Conservation (phyloP, 768 basidiomycete species). For the Trametes cubensis region DNA sequence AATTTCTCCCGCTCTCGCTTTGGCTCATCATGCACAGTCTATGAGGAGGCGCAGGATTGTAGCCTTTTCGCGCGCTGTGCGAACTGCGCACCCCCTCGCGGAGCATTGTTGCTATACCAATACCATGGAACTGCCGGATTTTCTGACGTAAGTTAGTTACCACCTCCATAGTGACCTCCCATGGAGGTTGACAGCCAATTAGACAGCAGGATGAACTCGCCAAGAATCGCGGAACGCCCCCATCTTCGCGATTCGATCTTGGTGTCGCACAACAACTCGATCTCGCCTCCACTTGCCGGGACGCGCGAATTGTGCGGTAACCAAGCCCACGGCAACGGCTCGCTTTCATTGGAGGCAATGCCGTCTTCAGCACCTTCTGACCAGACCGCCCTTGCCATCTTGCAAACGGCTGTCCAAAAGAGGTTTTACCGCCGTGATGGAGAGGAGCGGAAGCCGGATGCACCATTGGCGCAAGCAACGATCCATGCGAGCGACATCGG, state of each 20-base stretch:
- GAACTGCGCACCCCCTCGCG: no score
- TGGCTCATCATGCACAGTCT: no score
- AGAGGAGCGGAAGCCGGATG: neutral
- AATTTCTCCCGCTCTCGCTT: no score
- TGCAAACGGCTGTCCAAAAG: no score
- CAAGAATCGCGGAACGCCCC: neutral
- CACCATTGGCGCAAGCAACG: neutral
- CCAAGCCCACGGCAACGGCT: neutral
- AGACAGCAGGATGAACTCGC: neutral
- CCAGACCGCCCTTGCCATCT: no score
- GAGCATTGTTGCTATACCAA: no score
- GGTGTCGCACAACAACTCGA: neutral
- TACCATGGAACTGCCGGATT: neutral
- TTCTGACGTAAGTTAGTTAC: neutral
- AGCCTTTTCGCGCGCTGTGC: no score
- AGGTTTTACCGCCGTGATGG: no score
- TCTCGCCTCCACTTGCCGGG: neutral
- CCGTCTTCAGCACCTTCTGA: neutral
- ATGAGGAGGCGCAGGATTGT: no score
- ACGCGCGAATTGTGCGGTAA: neutral
- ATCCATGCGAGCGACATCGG: no score
- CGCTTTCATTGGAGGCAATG: neutral
- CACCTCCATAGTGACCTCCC: neutral
- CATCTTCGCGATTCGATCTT: neutral
- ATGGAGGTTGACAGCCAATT: neutral